Evolutionary conservation across 139 green algal genomes (phyloP).

Genomic region (Nannochloris sp.): DNA sequence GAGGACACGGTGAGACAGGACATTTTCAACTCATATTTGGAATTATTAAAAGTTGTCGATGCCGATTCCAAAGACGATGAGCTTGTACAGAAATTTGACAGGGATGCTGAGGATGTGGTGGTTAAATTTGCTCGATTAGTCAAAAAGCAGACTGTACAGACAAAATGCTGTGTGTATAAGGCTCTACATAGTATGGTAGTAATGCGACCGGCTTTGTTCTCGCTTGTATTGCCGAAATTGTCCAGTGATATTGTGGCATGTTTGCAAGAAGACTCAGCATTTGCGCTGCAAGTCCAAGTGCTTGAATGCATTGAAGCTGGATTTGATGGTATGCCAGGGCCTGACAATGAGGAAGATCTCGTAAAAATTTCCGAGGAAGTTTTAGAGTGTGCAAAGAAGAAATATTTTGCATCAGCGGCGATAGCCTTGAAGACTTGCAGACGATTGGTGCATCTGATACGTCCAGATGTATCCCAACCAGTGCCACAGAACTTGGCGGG

Average conservation of each 20-base stretch:
- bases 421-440: slow-evolving; percentile 76
- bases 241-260: slow-evolving; percentile 49
- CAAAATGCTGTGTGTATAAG: no score
- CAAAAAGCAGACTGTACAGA: no score
- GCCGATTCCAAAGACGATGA: background rate
- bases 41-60: slow-evolving; percentile 56
- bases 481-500: slow-evolving; percentile 10
- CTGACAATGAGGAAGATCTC: slow-evolving; percentile 46
- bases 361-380: slow-evolving; percentile 45
- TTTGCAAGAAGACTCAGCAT: slow-evolving; percentile 55
- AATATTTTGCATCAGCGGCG: slow-evolving; percentile 89
- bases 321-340: slow-evolving; percentile 37
- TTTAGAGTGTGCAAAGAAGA: slow-evolving; percentile 43
- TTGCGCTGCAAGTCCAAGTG: slow-evolving; percentile 80
- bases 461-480: slow-evolving; percentile 20
- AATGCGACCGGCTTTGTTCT: slow-evolving; percentile 17
- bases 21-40: slow-evolving; percentile 60
- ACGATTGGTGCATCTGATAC: slow-evolving; percentile 65
- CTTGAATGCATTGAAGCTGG: slow-evolving; percentile 73
- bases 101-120: slow-evolving; percentile 2
- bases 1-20: slow-evolving; percentile 87
- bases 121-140: background rate
- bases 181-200: background rate
- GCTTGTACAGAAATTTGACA: background rate
- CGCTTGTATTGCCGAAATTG: slow-evolving; percentile 43